Evolutionary conservation across 1,139 yeast genomes (phyloP), one percentile per base, ranked within the genome.

Genomic region (Torulaspora pretoriensis): DNA sequence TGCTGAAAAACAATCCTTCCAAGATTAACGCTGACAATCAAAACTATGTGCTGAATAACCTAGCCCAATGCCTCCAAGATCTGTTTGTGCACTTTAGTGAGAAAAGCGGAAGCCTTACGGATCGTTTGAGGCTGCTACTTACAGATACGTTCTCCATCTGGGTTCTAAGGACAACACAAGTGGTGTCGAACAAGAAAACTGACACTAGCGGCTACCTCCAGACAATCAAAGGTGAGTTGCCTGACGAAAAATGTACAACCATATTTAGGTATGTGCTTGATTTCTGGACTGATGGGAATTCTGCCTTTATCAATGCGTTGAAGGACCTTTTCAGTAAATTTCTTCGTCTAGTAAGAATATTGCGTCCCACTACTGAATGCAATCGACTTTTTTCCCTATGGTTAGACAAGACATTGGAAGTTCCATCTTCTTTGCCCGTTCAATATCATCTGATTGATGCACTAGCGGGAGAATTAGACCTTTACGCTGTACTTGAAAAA

Each of bases 211-310:
- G 36, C 38, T 47, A 52, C 40, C 23, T 29, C n/a, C 16, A 30
- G 2, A 39, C 52, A 4, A 51, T 73, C 4, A 42, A 56, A 12
- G 30, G 42, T 4, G 36, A 47, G 14, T 45, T 60, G 14, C 47
- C 52, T 0, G 49, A 53, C 8, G 60, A 63, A 2, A 65, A 59
- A 13, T 64, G 72, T 4, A 63, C 69, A 33, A 59, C 57, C 19
- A 52, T 80, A 2, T 81, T 81, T 56, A 69, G 70, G 28, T 82
- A 76, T 58, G 73, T 83, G 8, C 66, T 82, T 38, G 88, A 80
- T 52, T 80, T 78, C 56, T 80, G 89, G 80, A 80, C 79, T 43
- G 85, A 80, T 42, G 77, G 87, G 1, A 81, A 84, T 4, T 80
- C 86, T 1, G 81, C 94, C 0, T 65, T 85, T 28, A 79, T 82